Conservation (phyloP, 352 stramenopile genomes). For the Globisporangium apiculatum region DNA sequence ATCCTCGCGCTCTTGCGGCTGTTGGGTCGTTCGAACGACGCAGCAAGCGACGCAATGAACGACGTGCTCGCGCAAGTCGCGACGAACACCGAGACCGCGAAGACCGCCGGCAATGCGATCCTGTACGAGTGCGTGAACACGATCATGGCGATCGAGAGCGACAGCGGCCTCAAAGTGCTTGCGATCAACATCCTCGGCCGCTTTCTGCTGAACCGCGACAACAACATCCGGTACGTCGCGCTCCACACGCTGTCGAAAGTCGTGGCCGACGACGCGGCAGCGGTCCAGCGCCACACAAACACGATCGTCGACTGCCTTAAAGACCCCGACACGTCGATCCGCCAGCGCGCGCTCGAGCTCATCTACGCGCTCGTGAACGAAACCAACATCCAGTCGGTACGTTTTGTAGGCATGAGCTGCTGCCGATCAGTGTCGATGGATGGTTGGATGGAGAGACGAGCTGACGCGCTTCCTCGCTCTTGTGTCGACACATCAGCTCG, state of each 20-base stretch:
- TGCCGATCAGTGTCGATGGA: neutral
- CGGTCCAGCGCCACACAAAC: slow-evolving; percentile 96
- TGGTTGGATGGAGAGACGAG: neutral
- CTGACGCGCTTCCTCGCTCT: neutral
- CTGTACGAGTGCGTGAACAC: slow-evolving; percentile 99
- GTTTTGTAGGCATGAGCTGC: neutral
- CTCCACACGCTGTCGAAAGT: slow-evolving; percentile 96
- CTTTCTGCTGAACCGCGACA: slow-evolving; percentile 98
- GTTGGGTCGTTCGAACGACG: slow-evolving; percentile 93
- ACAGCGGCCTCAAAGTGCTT: slow-evolving; percentile 94
- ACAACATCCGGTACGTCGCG: slow-evolving; percentile 99
- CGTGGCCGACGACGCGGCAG: slow-evolving; percentile 84
- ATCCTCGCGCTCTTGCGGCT: slow-evolving; percentile 91
- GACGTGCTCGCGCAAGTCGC: slow-evolving; percentile 98
- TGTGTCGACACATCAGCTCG: slow-evolving; percentile 47
- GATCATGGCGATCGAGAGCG: slow-evolving; percentile 98
- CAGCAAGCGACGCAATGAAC: slow-evolving; percentile 92
- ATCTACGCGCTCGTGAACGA: slow-evolving; percentile 98
- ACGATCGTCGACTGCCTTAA: slow-evolving; percentile 94
- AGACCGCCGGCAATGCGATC: slow-evolving; percentile 99
- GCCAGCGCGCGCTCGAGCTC: slow-evolving; percentile 97
- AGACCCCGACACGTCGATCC: slow-evolving; percentile 98
- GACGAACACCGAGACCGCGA: slow-evolving; percentile 99
- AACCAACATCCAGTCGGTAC: slow-evolving; percentile 92
- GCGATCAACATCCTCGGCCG: slow-evolving; percentile 99